Percentiles rank a stretch among this genome's conserved stretches.
Conservation (phyloP, 106 monocot genomes). For the Cymbidium sinense region DNA sequence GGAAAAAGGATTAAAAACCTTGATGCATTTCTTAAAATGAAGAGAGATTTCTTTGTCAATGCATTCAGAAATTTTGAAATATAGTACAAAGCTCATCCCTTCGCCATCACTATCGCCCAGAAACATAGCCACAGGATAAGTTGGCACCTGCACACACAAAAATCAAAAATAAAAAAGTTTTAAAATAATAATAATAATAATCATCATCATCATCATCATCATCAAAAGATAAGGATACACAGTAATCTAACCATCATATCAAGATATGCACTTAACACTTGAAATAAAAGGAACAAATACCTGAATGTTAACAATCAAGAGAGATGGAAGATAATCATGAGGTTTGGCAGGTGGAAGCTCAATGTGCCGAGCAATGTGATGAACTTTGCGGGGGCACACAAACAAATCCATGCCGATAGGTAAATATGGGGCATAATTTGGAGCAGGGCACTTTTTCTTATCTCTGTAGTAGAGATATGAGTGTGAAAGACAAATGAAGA, state of each 20-base stretch:
- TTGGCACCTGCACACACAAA: constrained; percentile 59
- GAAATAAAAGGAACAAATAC: constrained; percentile 22
- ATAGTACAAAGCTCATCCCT: constrained; percentile 75
- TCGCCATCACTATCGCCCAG: constrained; percentile 91
- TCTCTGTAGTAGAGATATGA: constrained; percentile 27
- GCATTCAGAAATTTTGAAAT: constrained; percentile 82
- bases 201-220: neutral
- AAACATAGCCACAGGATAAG: constrained; percentile 85
- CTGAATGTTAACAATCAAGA: constrained; percentile 92
- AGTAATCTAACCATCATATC: neutral
- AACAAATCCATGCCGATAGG: constrained; percentile 67
- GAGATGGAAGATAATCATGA: constrained; percentile 72
- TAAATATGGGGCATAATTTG: constrained; percentile 52
- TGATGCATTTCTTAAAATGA: constrained; percentile 67
- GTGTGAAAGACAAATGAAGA: neutral
- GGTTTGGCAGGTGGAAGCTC: constrained; percentile 71
- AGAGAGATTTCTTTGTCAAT: constrained; percentile 60
- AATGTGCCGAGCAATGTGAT: constrained; percentile 71
- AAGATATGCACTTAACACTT: neutral
- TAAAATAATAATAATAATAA: neutral
- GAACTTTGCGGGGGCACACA: constrained; percentile 41
- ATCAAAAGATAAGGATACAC: neutral
- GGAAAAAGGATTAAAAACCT: constrained; percentile 22
- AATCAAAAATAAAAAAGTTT: neutral
- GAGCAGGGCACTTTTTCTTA: constrained; percentile 53